Percentiles rank a stretch among this genome's conserved stretches.
Conservation (phyloP, 2,329 filamentous ascomycete genomes). For the Arthrobotrys conoides region DNA sequence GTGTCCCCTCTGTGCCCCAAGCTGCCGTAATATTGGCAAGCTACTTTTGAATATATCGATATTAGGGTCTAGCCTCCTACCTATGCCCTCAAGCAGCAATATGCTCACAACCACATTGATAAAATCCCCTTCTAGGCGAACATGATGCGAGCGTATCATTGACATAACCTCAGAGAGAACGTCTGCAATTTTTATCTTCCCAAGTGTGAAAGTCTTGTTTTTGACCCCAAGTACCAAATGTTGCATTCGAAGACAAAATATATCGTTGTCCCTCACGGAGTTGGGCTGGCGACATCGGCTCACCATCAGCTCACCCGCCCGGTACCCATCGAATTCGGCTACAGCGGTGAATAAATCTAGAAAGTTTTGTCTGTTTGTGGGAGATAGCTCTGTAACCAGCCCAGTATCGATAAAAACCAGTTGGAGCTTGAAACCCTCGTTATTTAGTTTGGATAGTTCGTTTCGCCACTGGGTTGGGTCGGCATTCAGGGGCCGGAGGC, state of each 20-base stretch:
- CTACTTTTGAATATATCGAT: conserved; percentile 89
- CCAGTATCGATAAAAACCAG: conserved; percentile 98
- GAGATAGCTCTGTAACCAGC: conserved; percentile 92
- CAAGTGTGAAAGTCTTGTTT: conserved; percentile 87
- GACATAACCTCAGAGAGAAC: conserved; percentile 89
- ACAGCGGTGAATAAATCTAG: conserved; percentile 95
- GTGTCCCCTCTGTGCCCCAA: conserved; percentile 82
- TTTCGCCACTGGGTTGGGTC: conserved; percentile 79
- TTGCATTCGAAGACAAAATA: conserved; percentile 97
- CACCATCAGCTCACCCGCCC: conserved; percentile 94
- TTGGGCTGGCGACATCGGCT: conserved; percentile 93
- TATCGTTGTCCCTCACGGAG: conserved; percentile 86
- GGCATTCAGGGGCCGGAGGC: conserved; percentile 80
- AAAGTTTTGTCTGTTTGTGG: conserved; percentile 88
- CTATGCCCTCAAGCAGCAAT: conserved; percentile 92
- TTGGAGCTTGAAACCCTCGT: conserved; percentile 91
- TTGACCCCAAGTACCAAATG: conserved; percentile 94
- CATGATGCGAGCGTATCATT: conserved; percentile 94
- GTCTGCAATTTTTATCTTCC: conserved; percentile 95
- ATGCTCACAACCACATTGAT: conserved; percentile 98
- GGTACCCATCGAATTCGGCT: conserved; percentile 96
- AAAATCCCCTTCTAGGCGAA: conserved; percentile 95
- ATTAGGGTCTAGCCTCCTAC: conserved; percentile 85
- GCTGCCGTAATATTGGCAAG: conserved; percentile 87
- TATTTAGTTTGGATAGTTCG: conserved; percentile 82